These are phyloP conservation scores for Purpureocillium lavendulum DNA, from an alignment of 2,329 filamentous ascomycete genomes.

Conservation along the genomic window DNA sequence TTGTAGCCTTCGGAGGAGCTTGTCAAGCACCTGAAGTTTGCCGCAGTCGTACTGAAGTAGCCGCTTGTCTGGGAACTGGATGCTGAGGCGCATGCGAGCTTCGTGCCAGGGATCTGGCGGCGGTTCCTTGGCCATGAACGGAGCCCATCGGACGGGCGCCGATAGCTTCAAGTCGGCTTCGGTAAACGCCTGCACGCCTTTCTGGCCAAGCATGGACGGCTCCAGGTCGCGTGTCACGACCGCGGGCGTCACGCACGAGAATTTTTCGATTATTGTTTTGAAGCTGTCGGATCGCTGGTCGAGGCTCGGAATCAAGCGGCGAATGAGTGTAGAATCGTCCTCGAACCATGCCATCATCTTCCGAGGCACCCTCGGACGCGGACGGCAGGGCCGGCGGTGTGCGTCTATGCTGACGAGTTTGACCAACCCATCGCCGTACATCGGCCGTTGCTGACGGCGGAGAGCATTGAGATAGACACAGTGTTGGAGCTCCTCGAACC, in stretches of 20 bases:
- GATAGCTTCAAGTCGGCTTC: constrained; percentile 50
- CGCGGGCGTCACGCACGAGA: constrained; percentile 85
- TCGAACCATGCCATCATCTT: constrained; percentile 69
- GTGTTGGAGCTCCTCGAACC: constrained; percentile 72
- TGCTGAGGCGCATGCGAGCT: constrained; percentile 82
- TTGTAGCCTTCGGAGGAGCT: constrained; percentile 77
- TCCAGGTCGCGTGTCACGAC: constrained; percentile 75
- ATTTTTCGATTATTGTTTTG: constrained; percentile 73
- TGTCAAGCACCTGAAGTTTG: constrained; percentile 85
- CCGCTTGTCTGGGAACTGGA: constrained; percentile 93
- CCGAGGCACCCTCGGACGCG: constrained; percentile 50
- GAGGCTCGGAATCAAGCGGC: constrained; percentile 64
- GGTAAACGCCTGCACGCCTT: constrained; percentile 48
- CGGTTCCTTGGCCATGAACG: constrained; percentile 46
- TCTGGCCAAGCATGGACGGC: constrained; percentile 55
- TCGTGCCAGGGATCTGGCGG: constrained; percentile 83
- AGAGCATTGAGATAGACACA: constrained; percentile 74
- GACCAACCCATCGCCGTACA: constrained; percentile 77
- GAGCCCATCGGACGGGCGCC: constrained; percentile 44
- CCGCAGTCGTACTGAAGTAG: constrained; percentile 97
- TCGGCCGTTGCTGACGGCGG: constrained; percentile 68
- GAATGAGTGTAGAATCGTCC: constrained; percentile 55
- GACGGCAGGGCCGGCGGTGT: constrained; percentile 49
- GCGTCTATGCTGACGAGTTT: constrained; percentile 60
- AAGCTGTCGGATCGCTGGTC: constrained; percentile 64